phyloP scores from a whole-genome alignment of 441 rosid species.

The Sinapis alba region DNA sequence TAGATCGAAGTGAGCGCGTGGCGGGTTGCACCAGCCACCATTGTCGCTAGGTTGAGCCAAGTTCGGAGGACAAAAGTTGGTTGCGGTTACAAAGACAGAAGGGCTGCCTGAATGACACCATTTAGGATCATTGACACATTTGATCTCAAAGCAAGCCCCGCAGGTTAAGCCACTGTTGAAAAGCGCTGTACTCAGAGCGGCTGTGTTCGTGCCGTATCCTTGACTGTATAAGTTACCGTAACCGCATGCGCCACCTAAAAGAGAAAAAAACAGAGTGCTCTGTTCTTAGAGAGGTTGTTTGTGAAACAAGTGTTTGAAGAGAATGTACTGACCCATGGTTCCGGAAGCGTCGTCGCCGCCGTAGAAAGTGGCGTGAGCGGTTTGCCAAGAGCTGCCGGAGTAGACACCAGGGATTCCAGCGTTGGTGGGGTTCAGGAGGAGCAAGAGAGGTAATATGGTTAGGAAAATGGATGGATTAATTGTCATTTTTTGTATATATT shows the following conservation, averaged over 20 bases:
- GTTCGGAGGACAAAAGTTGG: constrained; percentile 89
- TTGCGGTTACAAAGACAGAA: constrained; percentile 77
- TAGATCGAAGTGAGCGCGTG: constrained; percentile 83
- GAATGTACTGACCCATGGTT: constrained; percentile 66
- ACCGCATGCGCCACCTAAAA: constrained; percentile 80
- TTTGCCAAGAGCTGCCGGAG: constrained; percentile 58
- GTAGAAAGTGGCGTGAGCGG: constrained; percentile 85
- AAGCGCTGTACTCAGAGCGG: constrained; percentile 85
- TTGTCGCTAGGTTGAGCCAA: constrained; percentile 67
- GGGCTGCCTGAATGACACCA: constrained; percentile 92
- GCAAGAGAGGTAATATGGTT: constrained; percentile 28
- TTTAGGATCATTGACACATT: constrained; percentile 68
- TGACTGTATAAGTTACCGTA: constrained; percentile 86
- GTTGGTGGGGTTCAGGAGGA: constrained; percentile 22
- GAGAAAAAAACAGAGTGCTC: constrained; percentile 20
- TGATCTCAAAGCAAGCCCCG: constrained; percentile 83
- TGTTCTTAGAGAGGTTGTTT: constrained; percentile 4
- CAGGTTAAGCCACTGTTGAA: constrained; percentile 84
- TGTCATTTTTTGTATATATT: constrained; percentile 12
- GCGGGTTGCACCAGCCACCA: constrained; percentile 97
- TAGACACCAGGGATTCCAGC: constrained; percentile 53
- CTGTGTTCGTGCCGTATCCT: constrained; percentile 88
- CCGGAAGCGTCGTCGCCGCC: constrained; percentile 89
- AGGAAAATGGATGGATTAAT: constrained; percentile 3
- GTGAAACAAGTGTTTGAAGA: neutral